Evolutionary conservation across 2,329 filamentous ascomycete species (phyloP).

Genomic region (Chaetomiaceae sp.): DNA sequence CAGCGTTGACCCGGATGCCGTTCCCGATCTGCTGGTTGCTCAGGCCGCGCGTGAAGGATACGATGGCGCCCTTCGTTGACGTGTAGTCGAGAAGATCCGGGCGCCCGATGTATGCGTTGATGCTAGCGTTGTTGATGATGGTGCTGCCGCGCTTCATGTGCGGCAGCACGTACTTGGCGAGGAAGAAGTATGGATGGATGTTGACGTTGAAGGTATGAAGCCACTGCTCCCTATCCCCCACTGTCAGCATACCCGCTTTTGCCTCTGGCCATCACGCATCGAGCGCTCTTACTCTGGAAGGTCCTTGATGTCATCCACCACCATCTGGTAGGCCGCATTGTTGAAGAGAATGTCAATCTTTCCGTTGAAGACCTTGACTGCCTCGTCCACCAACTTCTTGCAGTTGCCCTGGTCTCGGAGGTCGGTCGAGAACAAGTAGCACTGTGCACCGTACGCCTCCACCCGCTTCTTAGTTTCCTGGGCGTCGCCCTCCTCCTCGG

Average conservation of each 20-base stretch:
- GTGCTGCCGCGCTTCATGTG: slow-evolving; percentile 69
- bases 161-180: slow-evolving; percentile 68
- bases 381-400: slow-evolving; percentile 60
- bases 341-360: slow-evolving; percentile 67
- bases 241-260: not conserved
- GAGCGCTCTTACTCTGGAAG: slow-evolving; percentile 54
- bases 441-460: slow-evolving; percentile 59
- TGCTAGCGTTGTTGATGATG: slow-evolving; percentile 81
- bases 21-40: slow-evolving; percentile 67
- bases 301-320: slow-evolving; percentile 64
- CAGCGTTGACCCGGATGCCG: slow-evolving; percentile 69
- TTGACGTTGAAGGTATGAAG: slow-evolving; percentile 73
- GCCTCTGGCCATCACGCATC: not conserved
- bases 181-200: slow-evolving; percentile 75
- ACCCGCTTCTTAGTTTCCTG: slow-evolving; percentile 66
- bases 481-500: slow-evolving; percentile 70
- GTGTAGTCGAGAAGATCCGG: slow-evolving; percentile 79
- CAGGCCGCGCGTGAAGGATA: slow-evolving; percentile 71
- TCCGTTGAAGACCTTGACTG: slow-evolving; percentile 57
- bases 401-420: slow-evolving; percentile 61
- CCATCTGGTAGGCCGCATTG: slow-evolving; percentile 71
- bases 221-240: slow-evolving; percentile 63
- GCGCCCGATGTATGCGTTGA: slow-evolving; percentile 77
- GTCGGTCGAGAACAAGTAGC: slow-evolving; percentile 58
- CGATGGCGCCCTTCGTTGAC: slow-evolving; percentile 69